Percentiles rank a stretch among this genome's conserved stretches.
These are phyloP conservation scores for Apiospora arundinis DNA, from an alignment of 2,329 filamentous ascomycete species.

Conservation along the genomic window DNA sequence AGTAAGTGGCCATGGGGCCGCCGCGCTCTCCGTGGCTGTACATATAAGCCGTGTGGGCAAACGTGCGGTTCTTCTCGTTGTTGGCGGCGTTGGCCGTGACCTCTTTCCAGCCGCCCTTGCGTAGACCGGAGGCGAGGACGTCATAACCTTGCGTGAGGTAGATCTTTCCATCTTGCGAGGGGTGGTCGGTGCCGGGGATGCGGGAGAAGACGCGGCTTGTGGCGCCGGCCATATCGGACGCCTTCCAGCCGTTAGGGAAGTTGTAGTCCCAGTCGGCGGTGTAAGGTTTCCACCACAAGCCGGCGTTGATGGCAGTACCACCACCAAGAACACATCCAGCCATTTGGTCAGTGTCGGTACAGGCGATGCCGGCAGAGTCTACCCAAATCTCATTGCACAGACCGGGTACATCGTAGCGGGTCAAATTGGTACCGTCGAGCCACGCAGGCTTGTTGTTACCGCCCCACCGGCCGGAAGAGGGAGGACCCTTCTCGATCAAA, in stretches of 20 bases:
- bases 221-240: conserved; percentile 64
- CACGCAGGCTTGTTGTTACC: conserved; percentile 62
- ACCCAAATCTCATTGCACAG: conserved; percentile 75
- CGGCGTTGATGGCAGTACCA: conserved; percentile 70
- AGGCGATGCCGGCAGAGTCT: conserved; percentile 68
- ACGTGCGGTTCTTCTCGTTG: conserved; percentile 68
- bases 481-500: conserved; percentile 65
- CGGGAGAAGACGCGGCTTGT: conserved; percentile 66
- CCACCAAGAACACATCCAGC: conserved; percentile 76
- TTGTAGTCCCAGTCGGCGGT: conserved; percentile 72
- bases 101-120: conserved; percentile 65
- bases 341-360: conserved; percentile 74
- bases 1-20: conserved; percentile 74
- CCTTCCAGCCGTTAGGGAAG: conserved; percentile 75
- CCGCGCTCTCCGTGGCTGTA: conserved; percentile 68
- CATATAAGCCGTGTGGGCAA: conserved; percentile 69
- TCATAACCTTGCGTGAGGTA: conserved; percentile 71
- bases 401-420: conserved; percentile 74
- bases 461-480: conserved; percentile 68
- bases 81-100: conserved; percentile 66
- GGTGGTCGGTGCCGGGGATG: conserved; percentile 71
- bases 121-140: conserved; percentile 65
- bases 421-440: conserved; percentile 65
- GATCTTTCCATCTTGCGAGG: conserved; percentile 68
- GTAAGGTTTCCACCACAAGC: conserved; percentile 67